A percentile compares a stretch with the other conserved stretches of the same genome.
Conservation (phyloP, 2,329 filamentous ascomycete genomes). For the Epichloe elymi region DNA sequence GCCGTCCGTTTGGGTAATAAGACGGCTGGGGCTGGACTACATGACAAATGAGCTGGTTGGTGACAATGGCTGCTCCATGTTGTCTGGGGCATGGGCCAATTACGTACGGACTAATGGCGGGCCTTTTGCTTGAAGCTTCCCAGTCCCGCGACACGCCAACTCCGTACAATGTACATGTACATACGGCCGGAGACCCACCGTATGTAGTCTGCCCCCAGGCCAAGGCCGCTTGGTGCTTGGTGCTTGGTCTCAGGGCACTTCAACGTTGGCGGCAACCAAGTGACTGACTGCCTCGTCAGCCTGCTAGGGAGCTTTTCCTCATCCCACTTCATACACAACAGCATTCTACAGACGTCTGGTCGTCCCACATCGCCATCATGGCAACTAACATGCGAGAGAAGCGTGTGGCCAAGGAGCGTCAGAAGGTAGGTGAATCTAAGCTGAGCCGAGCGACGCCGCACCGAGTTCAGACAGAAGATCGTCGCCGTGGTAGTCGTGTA, state of each 20-base stretch:
- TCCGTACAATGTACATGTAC: neutral
- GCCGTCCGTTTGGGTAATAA: neutral
- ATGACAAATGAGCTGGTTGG: neutral
- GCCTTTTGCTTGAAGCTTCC: neutral
- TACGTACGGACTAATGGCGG: too few species aligned
- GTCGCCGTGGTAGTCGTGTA: conserved; percentile 2
- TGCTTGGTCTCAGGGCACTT: neutral
- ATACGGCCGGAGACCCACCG: neutral
- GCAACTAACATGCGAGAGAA: conserved; percentile 15
- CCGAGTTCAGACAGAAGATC: neutral
- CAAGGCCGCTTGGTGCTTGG: neutral
- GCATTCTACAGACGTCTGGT: neutral
- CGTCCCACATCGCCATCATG: conserved; percentile 9
- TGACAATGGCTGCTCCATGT: too few species aligned
- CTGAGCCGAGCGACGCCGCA: neutral
- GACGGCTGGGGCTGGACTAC: neutral
- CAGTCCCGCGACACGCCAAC: neutral
- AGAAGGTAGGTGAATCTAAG: conserved; percentile 11
- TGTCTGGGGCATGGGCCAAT: neutral
- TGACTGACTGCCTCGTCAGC: too few species aligned
- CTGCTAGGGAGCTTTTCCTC: neutral
- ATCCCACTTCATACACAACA: conserved; percentile 2
- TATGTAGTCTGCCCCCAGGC: neutral
- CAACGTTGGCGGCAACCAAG: neutral
- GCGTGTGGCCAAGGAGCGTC: conserved; percentile 17